Percentiles rank a stretch among this genome's conserved stretches.
Conservation (phyloP, 2,329 filamentous ascomycete genomes). For the Elsinoe arachidis region DNA sequence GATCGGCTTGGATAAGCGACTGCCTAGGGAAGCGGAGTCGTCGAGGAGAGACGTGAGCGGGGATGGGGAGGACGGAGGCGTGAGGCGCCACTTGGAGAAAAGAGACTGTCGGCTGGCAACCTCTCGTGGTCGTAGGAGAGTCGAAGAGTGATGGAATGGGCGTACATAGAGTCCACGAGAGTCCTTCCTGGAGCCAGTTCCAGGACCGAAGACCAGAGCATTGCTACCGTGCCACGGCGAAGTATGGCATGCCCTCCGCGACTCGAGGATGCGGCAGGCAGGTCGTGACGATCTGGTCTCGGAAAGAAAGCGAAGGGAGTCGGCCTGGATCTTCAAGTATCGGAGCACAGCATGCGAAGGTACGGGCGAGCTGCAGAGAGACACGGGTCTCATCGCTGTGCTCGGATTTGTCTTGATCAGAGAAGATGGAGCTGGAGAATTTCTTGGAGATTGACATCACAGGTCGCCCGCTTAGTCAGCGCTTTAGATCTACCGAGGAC, state of each 20-base stretch:
- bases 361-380: conserved; percentile 7
- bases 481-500: too few species aligned
- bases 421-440: neutral
- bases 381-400: conserved; percentile 11
- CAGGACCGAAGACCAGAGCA: neutral
- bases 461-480: neutral
- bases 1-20: conserved; percentile 64
- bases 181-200: neutral
- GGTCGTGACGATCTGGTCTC: neutral
- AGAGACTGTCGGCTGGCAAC: conserved; percentile 1
- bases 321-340: conserved; percentile 17
- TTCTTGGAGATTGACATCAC: neutral
- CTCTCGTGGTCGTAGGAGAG: neutral
- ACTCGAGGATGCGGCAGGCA: conserved; percentile 10
- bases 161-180: neutral
- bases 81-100: conserved; percentile 10
- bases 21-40: conserved; percentile 52
- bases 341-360: conserved; percentile 16
- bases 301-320: conserved; percentile 13
- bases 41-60: conserved; percentile 47
- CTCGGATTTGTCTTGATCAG: neutral
- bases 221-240: neutral
- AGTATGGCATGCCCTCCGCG: neutral
- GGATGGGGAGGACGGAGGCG: conserved; percentile 23
- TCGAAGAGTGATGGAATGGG: neutral